Base-by-base conservation (phyloP, 305 asterid genomes). In the Fraxinus platypoda region DNA sequence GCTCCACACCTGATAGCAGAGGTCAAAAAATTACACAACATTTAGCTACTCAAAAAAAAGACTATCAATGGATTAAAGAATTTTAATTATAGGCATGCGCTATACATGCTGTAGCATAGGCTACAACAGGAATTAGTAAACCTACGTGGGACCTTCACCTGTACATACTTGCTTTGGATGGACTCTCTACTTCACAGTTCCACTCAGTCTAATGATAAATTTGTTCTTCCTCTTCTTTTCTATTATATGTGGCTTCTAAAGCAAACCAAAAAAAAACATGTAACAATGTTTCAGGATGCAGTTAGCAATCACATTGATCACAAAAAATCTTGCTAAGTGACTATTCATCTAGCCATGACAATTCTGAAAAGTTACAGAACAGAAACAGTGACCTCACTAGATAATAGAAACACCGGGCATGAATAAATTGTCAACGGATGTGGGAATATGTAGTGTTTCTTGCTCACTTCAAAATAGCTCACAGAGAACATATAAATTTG, bases 1-100 rank as follows among this genome's bases (percentile, higher is more conserved):
- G 87, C 86, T 81, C 54, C 59, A 35, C 28, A 13, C 92, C 97
- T 93, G 91, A 83, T 46, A 75, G 38, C 72, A 81, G 46, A 74
- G 26, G 33, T 77, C 57, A 72, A 72, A 77, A 71, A 78, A 23
- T n/a, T 21, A 64, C 28, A 79, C 57, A 28, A 77, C 74, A 77
- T 37, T 70, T 68, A 57, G 77, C 13, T 15, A 43, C 23, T 35
- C 59, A 80, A 43, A 37, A 9, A 26, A 75, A 12, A 76, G 31
- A 52, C 72, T 77, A 38, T 31, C 19, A 15, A 59, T 66, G 26
- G 2, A 34, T 34, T 17, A 28, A 68, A 23, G 34, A 79, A 80
- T 15, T 7, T 76, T 79, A 76, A 75, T 74, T 80, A 80, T 49
- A 26, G 25, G 64, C 23, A 13, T 8, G 19, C 12, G 8, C 37